A percentile compares a stretch with the other conserved stretches of the same genome.
These are phyloP conservation scores for Suillus discolor DNA, from an alignment of 768 basidiomycete species.

Conservation along the genomic window DNA sequence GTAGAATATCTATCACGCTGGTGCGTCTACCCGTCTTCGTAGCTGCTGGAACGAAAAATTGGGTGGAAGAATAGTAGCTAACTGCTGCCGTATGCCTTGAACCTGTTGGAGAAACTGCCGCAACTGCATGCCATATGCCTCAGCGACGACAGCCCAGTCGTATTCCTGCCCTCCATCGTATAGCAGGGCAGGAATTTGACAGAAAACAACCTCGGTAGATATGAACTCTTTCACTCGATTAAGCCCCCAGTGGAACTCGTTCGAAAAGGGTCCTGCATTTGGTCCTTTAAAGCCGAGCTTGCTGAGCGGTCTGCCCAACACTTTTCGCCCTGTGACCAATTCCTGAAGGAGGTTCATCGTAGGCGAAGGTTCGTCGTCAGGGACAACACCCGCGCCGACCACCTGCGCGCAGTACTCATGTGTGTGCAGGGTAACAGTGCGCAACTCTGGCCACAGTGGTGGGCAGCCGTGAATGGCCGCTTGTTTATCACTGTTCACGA, in stretches of 20 bases:
- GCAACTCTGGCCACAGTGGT: conserved; percentile 32
- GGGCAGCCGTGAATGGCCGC: conserved; percentile 28
- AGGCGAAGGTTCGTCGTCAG: conserved; percentile 32
- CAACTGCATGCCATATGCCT: conserved; percentile 31
- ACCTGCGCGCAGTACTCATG: conserved; percentile 27
- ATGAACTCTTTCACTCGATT: conserved; percentile 29
- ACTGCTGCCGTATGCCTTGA: conserved; percentile 32
- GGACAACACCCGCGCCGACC: conserved; percentile 21
- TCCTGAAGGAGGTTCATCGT: conserved; percentile 34
- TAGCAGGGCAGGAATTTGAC: conserved; percentile 23
- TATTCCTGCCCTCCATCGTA: conserved; percentile 28
- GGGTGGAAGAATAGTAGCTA: conserved; percentile 32
- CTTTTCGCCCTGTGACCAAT: conserved; percentile 22
- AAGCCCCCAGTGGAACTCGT: conserved; percentile 33
- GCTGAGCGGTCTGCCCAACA: conserved; percentile 23
- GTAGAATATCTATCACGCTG: conserved; percentile 18
- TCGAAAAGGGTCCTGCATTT: conserved; percentile 29
- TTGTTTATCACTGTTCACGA: conserved; percentile 37
- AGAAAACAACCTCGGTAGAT: conserved; percentile 22
- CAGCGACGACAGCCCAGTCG: conserved; percentile 33
- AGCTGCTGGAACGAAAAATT: conserved; percentile 35
- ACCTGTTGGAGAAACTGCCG: conserved; percentile 34
- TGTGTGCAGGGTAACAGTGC: conserved; percentile 31
- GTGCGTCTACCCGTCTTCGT: conserved; percentile 29
- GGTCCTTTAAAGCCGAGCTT: conserved; percentile 32